Base-by-base conservation (phyloP, 1,139 yeast genomes). In the Suhomyces coccinellae region DNA sequence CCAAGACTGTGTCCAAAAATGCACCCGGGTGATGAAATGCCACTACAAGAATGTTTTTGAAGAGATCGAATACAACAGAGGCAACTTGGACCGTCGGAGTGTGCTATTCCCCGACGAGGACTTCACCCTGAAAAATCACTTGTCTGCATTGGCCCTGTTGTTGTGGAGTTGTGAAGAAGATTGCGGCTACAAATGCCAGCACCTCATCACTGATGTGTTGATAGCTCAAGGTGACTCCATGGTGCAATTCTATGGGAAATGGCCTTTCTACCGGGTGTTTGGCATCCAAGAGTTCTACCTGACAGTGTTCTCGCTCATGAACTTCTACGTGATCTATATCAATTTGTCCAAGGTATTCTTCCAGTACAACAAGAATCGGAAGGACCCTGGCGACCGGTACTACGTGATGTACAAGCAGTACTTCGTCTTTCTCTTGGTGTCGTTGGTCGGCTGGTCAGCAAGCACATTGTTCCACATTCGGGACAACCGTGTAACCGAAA, bases 171-270 rank as follows among this genome's bases (percentile, higher is more conserved):
- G 78, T 51, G 49, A 43, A 1, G 63, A 66, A 49, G 71, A 73
- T 47, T 74, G 79, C 53, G 61, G 63, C 46, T 74, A 74, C 52
- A 66, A 71, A 46, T 74, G 79, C 51, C 73, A 65, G 49, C 78
- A 71, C 48, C 49, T 63, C 11, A 54, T 73, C 29, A 69, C 75
- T 4, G 54, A 60, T 28, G 51, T 51, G 24, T 52, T 75, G 29
- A 43, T 48, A 16, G 24, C 26, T 7, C 36, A 46, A 0, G 61
- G 62, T 2, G 50, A 54, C 12, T 61, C 62, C 2, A 58, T 69
- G 58, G 75, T 73, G 11, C 75, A 74, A 48, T 74, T 72, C 49
- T 61, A 64, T 45, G 79, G 79, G 8, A 74, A 74, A 50, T 74
- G 79, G 79, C 79, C 79, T 3, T 74, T 74, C 48, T 48, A 44